Conservation (phyloP, 78 protist genomes). For the Speleostelium caveatum region DNA sequence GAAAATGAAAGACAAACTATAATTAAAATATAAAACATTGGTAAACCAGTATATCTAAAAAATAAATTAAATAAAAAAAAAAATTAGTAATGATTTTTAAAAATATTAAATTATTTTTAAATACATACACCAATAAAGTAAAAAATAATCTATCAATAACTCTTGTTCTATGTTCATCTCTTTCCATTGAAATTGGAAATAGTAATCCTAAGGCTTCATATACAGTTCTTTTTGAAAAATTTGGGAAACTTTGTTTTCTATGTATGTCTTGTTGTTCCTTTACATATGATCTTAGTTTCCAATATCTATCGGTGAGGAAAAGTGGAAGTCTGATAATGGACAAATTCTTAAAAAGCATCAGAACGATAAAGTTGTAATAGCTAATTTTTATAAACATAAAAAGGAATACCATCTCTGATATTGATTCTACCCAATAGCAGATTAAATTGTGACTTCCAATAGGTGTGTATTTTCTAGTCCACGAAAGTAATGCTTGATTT, state of each 20-base stretch:
- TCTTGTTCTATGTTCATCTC: conserved; percentile 72
- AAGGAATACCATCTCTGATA: conserved; percentile 24
- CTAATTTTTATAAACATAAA: conserved; percentile 11
- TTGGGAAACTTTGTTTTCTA: not conserved
- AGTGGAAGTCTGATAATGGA: conserved; percentile 12
- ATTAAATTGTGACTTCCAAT: conserved; percentile 40
- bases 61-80: not conserved
- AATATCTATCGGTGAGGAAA: conserved; percentile 40
- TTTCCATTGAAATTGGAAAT: conserved; percentile 51
- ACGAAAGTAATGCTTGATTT: conserved; percentile 12
- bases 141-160: conserved; percentile 64
- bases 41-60: conserved; percentile 36
- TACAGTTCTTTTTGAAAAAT: not conserved
- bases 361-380: conserved; percentile 2
- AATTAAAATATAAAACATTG: conserved; percentile 46
- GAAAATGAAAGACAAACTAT: conserved; percentile 31
- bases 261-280: conserved; percentile 16
- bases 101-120: not conserved
- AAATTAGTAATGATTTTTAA: not conserved
- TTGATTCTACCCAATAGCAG: conserved; percentile 54
- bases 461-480: conserved; percentile 15
- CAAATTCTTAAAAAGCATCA: not conserved
- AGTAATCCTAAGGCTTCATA: conserved; percentile 1
- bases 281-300: conserved; percentile 10
- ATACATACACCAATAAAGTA: conserved; percentile 33